Evolutionary conservation across 441 rosid species (phyloP).

Genomic region (Adansonia madagascariensis): DNA sequence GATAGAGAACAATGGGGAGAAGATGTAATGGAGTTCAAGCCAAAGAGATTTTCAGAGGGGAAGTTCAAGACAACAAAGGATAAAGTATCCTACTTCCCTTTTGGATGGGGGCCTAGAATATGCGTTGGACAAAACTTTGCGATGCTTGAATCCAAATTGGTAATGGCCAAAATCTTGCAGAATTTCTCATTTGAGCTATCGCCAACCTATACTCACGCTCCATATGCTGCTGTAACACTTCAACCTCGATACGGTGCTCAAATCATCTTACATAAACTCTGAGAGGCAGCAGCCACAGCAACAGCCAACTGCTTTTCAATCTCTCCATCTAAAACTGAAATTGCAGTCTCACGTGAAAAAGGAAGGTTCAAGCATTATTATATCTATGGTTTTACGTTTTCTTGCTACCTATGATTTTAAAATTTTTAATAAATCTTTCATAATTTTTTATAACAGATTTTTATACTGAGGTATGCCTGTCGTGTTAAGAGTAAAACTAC

Average conservation of each 20-base stretch:
- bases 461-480: background rate
- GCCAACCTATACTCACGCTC: slow-evolving; percentile 54
- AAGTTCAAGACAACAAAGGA: slow-evolving; percentile 40
- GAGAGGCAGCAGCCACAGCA: background rate
- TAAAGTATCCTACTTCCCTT: slow-evolving; percentile 44
- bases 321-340: background rate
- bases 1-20: slow-evolving; percentile 55
- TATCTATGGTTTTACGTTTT: background rate
- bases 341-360: background rate
- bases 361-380: background rate
- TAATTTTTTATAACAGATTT: background rate
- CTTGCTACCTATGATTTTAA: background rate
- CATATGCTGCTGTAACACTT: slow-evolving; percentile 42
- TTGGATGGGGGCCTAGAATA: slow-evolving; percentile 54
- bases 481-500: background rate
- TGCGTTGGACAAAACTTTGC: slow-evolving; percentile 58
- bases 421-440: background rate
- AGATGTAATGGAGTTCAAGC: slow-evolving; percentile 50
- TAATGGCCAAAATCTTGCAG: slow-evolving; percentile 49
- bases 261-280: slow-evolving; percentile 35
- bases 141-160: slow-evolving; percentile 51
- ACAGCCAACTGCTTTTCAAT: background rate
- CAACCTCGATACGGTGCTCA: slow-evolving; percentile 60
- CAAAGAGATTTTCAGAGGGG: slow-evolving; percentile 55
- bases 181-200: slow-evolving; percentile 50